Conservation (phyloP, 2,329 filamentous ascomycete species). For the Pseudopithomyces maydicus region DNA sequence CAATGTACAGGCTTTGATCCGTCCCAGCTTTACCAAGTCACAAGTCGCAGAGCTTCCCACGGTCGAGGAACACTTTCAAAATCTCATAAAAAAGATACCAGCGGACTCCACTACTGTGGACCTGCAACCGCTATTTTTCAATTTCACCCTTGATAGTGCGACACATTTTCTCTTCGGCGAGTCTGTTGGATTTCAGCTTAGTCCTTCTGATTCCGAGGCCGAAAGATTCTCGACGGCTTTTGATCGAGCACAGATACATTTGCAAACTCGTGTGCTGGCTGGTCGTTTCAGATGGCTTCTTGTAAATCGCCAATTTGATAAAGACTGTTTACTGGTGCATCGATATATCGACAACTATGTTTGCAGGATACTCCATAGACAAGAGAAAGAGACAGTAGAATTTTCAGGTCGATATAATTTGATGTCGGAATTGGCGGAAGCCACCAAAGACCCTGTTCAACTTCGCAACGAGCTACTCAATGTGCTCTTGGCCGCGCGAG, state of each 20-base stretch:
- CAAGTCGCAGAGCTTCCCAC: neutral
- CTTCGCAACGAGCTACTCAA: conserved; percentile 39
- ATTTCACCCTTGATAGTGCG: neutral
- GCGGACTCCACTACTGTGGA: neutral
- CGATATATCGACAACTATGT: too few species aligned
- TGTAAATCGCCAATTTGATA: too few species aligned
- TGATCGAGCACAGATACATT: conserved; percentile 27
- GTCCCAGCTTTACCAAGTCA: neutral
- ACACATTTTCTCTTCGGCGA: neutral
- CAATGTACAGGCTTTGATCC: neutral
- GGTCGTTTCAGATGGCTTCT: conserved; percentile 23
- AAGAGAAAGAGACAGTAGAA: too few species aligned
- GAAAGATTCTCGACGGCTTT: conserved; percentile 27
- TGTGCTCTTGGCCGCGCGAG: conserved; percentile 41
- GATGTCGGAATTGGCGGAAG: too few species aligned
- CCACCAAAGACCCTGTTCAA: conserved; percentile 16
- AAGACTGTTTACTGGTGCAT: too few species aligned
- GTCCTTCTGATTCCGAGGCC: conserved; percentile 2
- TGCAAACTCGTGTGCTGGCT: too few species aligned
- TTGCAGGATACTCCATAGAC: too few species aligned
- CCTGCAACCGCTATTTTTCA: neutral
- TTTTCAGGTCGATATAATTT: too few species aligned
- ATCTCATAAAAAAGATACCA: neutral
- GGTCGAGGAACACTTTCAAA: neutral
- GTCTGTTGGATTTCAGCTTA: neutral